These are phyloP conservation scores for Lactuca saligna DNA, from an alignment of 129 eudicot genomes.

Conservation along the genomic window DNA sequence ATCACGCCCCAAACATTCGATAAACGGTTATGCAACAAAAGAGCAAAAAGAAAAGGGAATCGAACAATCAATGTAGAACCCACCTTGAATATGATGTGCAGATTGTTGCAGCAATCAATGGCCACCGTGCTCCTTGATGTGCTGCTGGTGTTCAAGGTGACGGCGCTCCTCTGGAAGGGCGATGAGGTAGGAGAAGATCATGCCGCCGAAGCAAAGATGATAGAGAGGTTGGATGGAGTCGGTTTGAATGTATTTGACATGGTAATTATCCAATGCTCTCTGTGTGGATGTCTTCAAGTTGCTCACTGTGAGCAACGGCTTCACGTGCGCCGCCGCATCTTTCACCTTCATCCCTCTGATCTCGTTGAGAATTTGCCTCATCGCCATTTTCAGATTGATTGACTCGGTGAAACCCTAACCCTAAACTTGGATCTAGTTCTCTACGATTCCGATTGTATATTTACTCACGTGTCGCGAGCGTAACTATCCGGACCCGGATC, in stretches of 20 bases:
- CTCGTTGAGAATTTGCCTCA: slow-evolving; percentile 60
- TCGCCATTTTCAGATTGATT: slow-evolving; percentile 43
- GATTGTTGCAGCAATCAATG: slow-evolving; percentile 32
- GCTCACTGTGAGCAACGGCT: slow-evolving; percentile 38
- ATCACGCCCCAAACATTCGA: not conserved
- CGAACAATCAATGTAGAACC: not conserved
- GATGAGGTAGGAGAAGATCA: slow-evolving; percentile 77
- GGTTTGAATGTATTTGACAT: slow-evolving; percentile 77
- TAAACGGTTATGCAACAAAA: not conserved
- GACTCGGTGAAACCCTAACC: slow-evolving; percentile 45
- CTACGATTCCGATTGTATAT: not conserved
- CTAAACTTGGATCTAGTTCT: not conserved
- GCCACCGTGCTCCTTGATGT: slow-evolving; percentile 46
- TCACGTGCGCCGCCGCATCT: slow-evolving; percentile 56
- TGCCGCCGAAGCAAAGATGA: slow-evolving; percentile 86
- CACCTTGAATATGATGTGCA: not conserved
- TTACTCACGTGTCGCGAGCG: not conserved
- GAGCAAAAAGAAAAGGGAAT: not conserved
- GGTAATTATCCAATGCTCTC: slow-evolving; percentile 62
- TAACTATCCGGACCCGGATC: not conserved
- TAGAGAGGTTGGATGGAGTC: slow-evolving; percentile 61
- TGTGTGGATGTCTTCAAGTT: slow-evolving; percentile 48
- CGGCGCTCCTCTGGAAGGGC: slow-evolving; percentile 96
- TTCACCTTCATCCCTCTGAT: slow-evolving; percentile 65
- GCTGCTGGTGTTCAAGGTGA: slow-evolving; percentile 71